Conservation (phyloP, 495 filamentous ascomycete genomes). For the Daldinia loculata region DNA sequence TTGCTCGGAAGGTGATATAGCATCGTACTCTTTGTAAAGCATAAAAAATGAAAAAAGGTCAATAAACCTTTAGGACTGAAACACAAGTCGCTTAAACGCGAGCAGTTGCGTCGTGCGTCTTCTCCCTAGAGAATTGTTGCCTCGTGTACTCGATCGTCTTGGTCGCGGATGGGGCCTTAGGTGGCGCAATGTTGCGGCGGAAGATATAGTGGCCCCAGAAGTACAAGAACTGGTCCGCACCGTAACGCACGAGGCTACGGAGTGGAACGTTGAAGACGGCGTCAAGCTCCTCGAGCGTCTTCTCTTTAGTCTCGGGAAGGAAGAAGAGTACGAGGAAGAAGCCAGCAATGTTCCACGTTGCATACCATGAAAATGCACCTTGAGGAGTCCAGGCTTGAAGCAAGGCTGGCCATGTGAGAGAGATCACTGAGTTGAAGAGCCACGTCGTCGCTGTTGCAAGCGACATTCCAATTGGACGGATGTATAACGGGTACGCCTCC, state of each 20-base stretch:
- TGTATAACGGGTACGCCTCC: slow-evolving; percentile 79
- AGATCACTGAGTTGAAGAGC: slow-evolving; percentile 74
- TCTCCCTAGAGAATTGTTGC: slow-evolving; percentile 39
- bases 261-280: slow-evolving; percentile 64
- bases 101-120: slow-evolving; percentile 37
- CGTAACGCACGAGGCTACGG: slow-evolving; percentile 61
- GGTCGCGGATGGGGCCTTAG: slow-evolving; percentile 33
- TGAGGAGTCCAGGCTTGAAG: slow-evolving; percentile 61
- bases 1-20: background rate
- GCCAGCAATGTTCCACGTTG: slow-evolving; percentile 73
- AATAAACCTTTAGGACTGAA: too few relatives aligned
- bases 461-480: slow-evolving; percentile 75
- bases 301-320: slow-evolving; percentile 83
- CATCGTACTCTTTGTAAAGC: background rate
- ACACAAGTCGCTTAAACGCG: slow-evolving; percentile 25
- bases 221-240: slow-evolving; percentile 48
- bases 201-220: slow-evolving; percentile 63
- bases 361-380: slow-evolving; percentile 75
- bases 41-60: background rate
- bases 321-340: slow-evolving; percentile 76
- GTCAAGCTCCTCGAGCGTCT: slow-evolving; percentile 75
- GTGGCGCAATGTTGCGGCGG: slow-evolving; percentile 50
- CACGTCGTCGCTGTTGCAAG: slow-evolving; percentile 74
- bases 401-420: slow-evolving; percentile 71
- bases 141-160: slow-evolving; percentile 35